Evolutionary conservation across 495 filamentous ascomycete genomes (phyloP).

Genomic region (Oleoguttula mirabilis): DNA sequence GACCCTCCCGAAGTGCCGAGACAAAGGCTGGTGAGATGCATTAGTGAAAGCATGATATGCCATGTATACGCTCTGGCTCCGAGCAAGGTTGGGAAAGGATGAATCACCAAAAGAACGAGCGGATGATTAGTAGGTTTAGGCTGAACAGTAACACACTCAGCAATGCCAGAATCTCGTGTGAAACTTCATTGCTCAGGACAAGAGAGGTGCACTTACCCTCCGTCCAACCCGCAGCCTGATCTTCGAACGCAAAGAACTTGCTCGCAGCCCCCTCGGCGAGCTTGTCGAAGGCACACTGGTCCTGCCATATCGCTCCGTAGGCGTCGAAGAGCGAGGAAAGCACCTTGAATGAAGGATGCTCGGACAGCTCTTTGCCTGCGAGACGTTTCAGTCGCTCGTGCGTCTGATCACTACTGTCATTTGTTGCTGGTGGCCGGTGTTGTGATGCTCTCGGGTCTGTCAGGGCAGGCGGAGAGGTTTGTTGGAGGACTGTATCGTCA

Average conservation of each 20-base stretch:
- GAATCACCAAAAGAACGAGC: too few relatives aligned
- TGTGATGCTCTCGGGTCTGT: too few relatives aligned
- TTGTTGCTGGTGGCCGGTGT: too few relatives aligned
- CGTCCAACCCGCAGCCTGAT: not conserved
- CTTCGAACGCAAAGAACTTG: constrained; percentile 7
- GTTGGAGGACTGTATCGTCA: not conserved
- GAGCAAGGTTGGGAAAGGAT: too few relatives aligned
- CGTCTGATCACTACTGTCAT: not conserved
- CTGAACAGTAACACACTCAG: not conserved
- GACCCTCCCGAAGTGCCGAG: not conserved
- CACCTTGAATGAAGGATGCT: not conserved
- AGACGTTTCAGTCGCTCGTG: not conserved
- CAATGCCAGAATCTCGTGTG: not conserved
- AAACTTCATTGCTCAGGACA: too few relatives aligned
- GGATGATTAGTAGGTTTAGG: too few relatives aligned
- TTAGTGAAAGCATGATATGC: too few relatives aligned
- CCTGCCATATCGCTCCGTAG: constrained; percentile 4
- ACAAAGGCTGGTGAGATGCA: not conserved
- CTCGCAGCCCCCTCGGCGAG: not conserved
- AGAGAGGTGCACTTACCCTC: not conserved
- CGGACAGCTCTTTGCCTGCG: not conserved
- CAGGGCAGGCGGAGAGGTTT: not conserved
- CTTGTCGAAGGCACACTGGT: not conserved
- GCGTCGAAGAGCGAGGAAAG: constrained; percentile 5
- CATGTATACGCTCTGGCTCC: too few relatives aligned